Evolutionary conservation across 2,329 filamentous ascomycete genomes (phyloP), one percentile per base, ranked within the genome.

Genomic region (Colletotrichum zoysiae): DNA sequence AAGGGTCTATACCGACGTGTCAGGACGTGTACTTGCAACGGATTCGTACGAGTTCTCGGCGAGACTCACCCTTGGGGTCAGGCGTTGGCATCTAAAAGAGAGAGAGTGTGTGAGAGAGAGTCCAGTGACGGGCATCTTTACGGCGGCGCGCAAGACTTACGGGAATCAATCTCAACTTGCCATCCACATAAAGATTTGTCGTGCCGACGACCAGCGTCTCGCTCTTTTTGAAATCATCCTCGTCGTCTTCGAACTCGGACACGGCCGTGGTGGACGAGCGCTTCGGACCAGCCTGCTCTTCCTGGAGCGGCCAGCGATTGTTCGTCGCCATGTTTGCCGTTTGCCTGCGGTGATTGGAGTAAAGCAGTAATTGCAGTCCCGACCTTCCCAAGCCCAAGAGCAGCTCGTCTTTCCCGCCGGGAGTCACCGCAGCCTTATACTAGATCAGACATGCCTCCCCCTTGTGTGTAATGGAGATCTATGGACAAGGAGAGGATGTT

Each of bases 21-120:
- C 23, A 65, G 14, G 23, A 23, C 6, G 16, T 42, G 62, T 75
- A 63, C 70, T 20, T 30, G 20, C 44, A n/a, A 3, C 5, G 16
- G 9, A 44, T 2, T 26, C 6, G 2, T 23, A 7, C 12, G 11
- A 23, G 11, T 46, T 8, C 2, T 1, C 18, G 16, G 23, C 7
- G 20, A 5, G 38, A 16, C 67, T 67, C 42, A 76, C 75, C 78
- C 70, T 78, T 80, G 8, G 78, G 78, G 53, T 80, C 76, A 9
- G 78, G 76, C 16, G 76, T 77, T 16, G 78, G 78, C 70, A 76
- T 78, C 74, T 75, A 4, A 5, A 20, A 44, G 42, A n/a, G 18
- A 46, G 44, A n/a, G 8, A 46, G 18, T 5, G 8, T 23, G 20
- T 12, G 20, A 48, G 20, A 14, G 6, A 46, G 20, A 2, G 16